Evolutionary conservation across 345 rosid species (phyloP).

Genomic region (Jatropha curcas): DNA sequence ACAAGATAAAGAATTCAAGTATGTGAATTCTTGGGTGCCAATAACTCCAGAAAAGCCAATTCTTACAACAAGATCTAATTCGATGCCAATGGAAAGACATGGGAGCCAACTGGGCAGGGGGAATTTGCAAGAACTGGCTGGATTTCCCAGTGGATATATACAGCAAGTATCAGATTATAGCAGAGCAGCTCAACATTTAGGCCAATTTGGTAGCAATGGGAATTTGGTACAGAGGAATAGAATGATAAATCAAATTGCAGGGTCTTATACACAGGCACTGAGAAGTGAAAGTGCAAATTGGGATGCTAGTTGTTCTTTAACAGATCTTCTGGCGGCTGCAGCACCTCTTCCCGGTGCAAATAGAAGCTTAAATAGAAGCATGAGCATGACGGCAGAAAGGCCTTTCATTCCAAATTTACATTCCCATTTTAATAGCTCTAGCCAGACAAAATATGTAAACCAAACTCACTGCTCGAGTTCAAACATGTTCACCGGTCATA

Average conservation of each 20-base stretch:
- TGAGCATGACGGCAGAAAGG: slow-evolving; percentile 13
- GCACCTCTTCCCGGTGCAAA: slow-evolving; percentile 22
- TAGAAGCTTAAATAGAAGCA: slow-evolving; percentile 10
- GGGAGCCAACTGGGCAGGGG: slow-evolving; percentile 25
- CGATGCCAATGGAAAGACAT: slow-evolving; percentile 18
- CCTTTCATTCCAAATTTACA: slow-evolving; percentile 22
- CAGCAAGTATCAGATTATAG: slow-evolving; percentile 22
- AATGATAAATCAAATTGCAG: slow-evolving; percentile 37
- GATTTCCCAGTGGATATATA: slow-evolving; percentile 25
- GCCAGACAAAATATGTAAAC: slow-evolving; percentile 20
- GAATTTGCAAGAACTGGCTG: slow-evolving; percentile 36
- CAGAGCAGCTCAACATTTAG: slow-evolving; percentile 24
- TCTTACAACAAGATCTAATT: slow-evolving; percentile 30
- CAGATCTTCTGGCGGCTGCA: slow-evolving; percentile 24
- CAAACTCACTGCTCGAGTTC: slow-evolving; percentile 40
- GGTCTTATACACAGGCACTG: slow-evolving; percentile 26
- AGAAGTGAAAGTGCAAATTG: slow-evolving; percentile 16
- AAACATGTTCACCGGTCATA: slow-evolving; percentile 23
- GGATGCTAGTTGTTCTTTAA: slow-evolving; percentile 20
- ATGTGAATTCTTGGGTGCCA: slow-evolving; percentile 48
- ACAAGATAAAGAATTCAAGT: slow-evolving; percentile 27
- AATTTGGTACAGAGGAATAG: slow-evolving; percentile 19
- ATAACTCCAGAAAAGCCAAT: slow-evolving; percentile 43
- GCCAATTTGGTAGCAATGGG: slow-evolving; percentile 25
- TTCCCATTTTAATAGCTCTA: slow-evolving; percentile 34